Percentiles rank a stretch among this genome's conserved stretches.
phyloP scores from a whole-genome alignment of 2,329 filamentous ascomycete genomes.

The Remersonia thermophila region DNA sequence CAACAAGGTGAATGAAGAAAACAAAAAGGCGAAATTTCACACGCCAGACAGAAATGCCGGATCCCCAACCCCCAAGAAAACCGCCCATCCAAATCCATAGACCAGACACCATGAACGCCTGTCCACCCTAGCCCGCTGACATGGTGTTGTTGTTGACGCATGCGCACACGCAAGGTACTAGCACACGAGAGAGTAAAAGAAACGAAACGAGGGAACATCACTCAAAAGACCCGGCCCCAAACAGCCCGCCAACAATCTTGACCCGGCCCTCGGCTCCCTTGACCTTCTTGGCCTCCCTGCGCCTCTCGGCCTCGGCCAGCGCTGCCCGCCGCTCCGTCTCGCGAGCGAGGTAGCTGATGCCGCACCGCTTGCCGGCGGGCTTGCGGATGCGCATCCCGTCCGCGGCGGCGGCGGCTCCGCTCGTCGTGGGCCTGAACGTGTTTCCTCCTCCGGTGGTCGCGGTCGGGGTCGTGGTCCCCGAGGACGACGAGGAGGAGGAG shows the following conservation, averaged over 20 bases:
- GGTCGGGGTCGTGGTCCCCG: conserved; percentile 22
- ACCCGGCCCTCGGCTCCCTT: conserved; percentile 45
- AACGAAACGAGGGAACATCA: conserved; percentile 13
- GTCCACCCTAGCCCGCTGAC: no score
- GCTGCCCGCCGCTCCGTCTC: conserved; percentile 45
- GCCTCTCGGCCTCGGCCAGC: conserved; percentile 43
- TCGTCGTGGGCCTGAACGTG: conserved; percentile 5
- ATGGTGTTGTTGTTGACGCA: no score
- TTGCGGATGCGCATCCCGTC: conserved; percentile 47
- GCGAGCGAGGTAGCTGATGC: conserved; percentile 47
- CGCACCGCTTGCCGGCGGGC: conserved; percentile 46
- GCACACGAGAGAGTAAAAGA: no score
- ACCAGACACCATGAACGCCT: no score
- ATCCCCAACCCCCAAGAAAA: no score
- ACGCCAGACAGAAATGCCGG: no score
- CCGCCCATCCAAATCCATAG: no score
- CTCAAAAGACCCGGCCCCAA: conserved; percentile 45
- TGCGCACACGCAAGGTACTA: no score
- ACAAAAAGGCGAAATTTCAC: no score
- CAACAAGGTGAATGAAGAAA: no score
- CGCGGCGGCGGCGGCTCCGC: conserved; percentile 21
- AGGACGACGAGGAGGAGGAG: conserved; percentile 18
- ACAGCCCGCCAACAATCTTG: conserved; percentile 44
- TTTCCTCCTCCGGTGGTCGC: conserved; percentile 19
- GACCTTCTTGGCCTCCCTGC: conserved; percentile 45